Evolutionary conservation across 495 filamentous ascomycete genomes (phyloP).

Genomic region (Podospora tetraspora): DNA sequence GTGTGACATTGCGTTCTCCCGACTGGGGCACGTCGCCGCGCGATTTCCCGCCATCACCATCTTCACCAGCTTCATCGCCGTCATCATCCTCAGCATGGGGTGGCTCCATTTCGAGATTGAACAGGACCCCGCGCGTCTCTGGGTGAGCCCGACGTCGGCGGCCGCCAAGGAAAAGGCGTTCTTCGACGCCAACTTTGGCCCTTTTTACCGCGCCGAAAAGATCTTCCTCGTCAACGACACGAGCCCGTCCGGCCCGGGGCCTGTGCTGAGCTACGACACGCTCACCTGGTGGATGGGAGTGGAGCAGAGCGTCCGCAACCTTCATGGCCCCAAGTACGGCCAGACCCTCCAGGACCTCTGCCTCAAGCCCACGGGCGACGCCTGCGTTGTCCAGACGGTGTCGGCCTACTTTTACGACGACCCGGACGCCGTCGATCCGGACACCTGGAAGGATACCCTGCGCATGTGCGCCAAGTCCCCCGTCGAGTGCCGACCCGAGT

Average conservation of each 20-base stretch:
- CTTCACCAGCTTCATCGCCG: conserved; percentile 58
- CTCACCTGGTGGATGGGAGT: conserved; percentile 92
- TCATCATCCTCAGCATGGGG: conserved; percentile 71
- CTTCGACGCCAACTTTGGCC: conserved; percentile 92
- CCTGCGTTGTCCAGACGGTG: conserved; percentile 87
- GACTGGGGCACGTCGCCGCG: conserved; percentile 76
- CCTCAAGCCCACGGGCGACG: conserved; percentile 85
- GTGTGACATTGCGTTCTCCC: conserved; percentile 72
- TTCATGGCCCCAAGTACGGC: conserved; percentile 59
- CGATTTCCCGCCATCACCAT: conserved; percentile 83
- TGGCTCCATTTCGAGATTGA: conserved; percentile 85
- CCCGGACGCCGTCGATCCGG: conserved; percentile 45
- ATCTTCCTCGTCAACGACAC: conserved; percentile 90
- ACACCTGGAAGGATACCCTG: conserved; percentile 65
- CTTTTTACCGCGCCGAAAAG: conserved; percentile 92
- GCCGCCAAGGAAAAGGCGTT: conserved; percentile 91
- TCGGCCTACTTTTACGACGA: conserved; percentile 78
- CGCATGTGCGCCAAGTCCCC: conserved; percentile 68
- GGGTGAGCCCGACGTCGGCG: conserved; percentile 88
- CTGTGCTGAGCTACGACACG: conserved; percentile 81
- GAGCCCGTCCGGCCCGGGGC: conserved; percentile 53
- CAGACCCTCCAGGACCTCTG: conserved; percentile 77
- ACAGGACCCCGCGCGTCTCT: conserved; percentile 81
- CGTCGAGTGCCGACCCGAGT: conserved; percentile 78
- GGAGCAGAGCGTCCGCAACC: conserved; percentile 63